Evolutionary conservation across 228 moss, liverwort and hornwort species (phyloP), one percentile per base, ranked within the genome.

Genomic region (Sphagnum magellanicum): DNA sequence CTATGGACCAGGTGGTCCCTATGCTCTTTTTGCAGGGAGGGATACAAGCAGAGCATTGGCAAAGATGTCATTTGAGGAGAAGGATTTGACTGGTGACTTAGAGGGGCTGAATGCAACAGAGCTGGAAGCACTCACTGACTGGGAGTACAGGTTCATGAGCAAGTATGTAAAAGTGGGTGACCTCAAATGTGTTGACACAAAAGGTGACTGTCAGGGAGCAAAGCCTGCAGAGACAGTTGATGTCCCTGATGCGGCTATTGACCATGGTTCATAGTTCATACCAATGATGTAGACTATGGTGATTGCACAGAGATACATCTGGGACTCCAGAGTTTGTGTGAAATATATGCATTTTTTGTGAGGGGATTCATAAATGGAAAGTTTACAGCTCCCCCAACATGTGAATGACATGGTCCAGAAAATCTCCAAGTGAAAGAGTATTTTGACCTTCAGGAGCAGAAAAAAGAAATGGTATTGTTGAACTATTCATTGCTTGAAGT

Each of bases 31-130:
- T 70, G 81, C 79, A 4, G 79, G 79, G 6, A 79, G 63, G 59
- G 82, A 82, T 51, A 78, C 82, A 4, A 82, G 82, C 60, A 68
- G 75, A 10, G 82, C 82, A n/a, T 16, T 82, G 49, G 82, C 82
- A 5, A 82, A 82, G 70, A 78, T 78, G 78, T 82, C 82, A 3
- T 82, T 82, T 52, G 79, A 82, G 59, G 63, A 79, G 46, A 73
- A 71, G 48, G 82, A 82, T 51, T 62, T 82, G 53, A 79, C 75
- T 6, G 82, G 79, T 17, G 64, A 79, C 10, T 17, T 73, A 6
- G 69, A 79, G 61, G 79, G 74, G 63, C 76, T 79, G 5, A 68
- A 75, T n/a, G 48, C 79, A 10, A 59, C 63, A 8, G 82, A 82
- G 72, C 5, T 78, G 5, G 72, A 75, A 50, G 67, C 79, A 1